Percentiles rank a stretch among this genome's conserved stretches.
Conservation (phyloP, 2,329 filamentous ascomycete species). For the Gyromitra esculenta region DNA sequence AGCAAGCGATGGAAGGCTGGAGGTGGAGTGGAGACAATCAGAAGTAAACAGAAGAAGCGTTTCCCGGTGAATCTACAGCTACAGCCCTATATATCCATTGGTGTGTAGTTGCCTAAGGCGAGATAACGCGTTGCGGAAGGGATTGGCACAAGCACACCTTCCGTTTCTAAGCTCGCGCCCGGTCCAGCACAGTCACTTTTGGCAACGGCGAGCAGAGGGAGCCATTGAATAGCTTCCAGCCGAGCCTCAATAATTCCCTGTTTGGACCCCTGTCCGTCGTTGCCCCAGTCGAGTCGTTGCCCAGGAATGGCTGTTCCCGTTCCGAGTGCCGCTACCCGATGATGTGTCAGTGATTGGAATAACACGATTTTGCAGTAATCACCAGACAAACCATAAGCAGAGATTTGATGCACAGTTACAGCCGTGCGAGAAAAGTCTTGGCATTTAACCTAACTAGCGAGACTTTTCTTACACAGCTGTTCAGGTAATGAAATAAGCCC, state of each 20-base stretch:
- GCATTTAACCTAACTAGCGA: too few species aligned
- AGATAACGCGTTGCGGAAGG: slow-evolving; percentile 18
- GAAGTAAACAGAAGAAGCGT: background rate
- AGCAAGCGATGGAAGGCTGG: background rate
- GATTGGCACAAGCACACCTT: slow-evolving; percentile 1
- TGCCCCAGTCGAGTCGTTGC: too few species aligned
- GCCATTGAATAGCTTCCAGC: too few species aligned
- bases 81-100: background rate
- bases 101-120: background rate
- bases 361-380: background rate
- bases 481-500: too few species aligned
- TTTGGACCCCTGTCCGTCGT: too few species aligned
- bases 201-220: too few species aligned
- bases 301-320: background rate
- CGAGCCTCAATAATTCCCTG: too few species aligned
- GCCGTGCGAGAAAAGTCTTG: too few species aligned
- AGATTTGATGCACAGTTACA: too few species aligned
- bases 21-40: background rate
- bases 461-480: too few species aligned
- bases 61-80: background rate
- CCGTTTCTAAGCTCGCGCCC: background rate
- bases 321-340: background rate
- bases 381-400: background rate
- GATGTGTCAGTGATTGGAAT: background rate
- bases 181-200: background rate